Evolutionary conservation across 2,329 filamentous ascomycete genomes (phyloP).

Genomic region (Colletotrichum godetiae): DNA sequence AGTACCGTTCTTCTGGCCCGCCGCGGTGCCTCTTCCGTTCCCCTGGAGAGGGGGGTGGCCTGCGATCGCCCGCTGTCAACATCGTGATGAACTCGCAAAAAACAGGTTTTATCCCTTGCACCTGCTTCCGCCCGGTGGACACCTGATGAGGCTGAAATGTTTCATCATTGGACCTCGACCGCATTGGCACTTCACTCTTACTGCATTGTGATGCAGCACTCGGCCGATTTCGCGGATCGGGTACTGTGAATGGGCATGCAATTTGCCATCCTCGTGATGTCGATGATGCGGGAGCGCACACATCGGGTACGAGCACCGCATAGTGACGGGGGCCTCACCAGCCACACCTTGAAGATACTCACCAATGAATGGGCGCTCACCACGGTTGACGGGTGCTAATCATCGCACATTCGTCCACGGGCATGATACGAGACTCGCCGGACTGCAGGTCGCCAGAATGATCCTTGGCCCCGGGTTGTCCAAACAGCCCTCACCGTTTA

Average conservation of each 20-base stretch:
- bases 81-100: slow-evolving; percentile 12
- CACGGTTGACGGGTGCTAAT: not conserved
- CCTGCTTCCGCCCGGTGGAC: not conserved
- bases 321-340: not conserved
- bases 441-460: slow-evolving; percentile 3
- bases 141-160: slow-evolving; percentile 35
- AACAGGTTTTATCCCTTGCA: slow-evolving; percentile 34
- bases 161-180: slow-evolving; percentile 33
- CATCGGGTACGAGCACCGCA: not conserved
- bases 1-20: not conserved
- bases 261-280: not conserved
- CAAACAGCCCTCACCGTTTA: not conserved
- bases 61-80: slow-evolving; percentile 31
- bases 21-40: not conserved
- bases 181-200: slow-evolving; percentile 21
- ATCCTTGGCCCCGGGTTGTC: not conserved
- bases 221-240: slow-evolving; percentile 21
- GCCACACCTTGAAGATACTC: slow-evolving; percentile 3
- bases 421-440: slow-evolving; percentile 13
- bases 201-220: slow-evolving; percentile 32
- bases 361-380: not conserved
- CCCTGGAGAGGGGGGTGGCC: slow-evolving; percentile 9
- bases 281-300: not conserved
- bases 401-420: not conserved
- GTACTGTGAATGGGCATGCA: not conserved